phyloP scores from a whole-genome alignment of 2,329 filamentous ascomycete genomes.

The Fusarium caatingaense region DNA sequence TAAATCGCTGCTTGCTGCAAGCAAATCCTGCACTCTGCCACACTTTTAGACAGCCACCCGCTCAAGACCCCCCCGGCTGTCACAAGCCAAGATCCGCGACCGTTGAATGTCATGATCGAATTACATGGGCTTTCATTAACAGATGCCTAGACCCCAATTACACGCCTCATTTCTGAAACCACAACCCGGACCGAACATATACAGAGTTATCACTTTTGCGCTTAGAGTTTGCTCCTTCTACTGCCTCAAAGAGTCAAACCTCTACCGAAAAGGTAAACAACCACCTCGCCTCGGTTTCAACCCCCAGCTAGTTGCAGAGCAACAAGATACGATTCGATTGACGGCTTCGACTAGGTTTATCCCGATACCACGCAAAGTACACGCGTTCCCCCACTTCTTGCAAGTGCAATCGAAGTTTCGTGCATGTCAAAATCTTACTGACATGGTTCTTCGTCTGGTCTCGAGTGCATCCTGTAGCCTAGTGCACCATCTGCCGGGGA shows the following conservation, averaged over 20 bases:
- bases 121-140: constrained; percentile 27
- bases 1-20: constrained; percentile 34
- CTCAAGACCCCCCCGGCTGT: constrained; percentile 22
- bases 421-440: constrained; percentile 34
- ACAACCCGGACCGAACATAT: constrained; percentile 20
- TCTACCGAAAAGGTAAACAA: constrained; percentile 26
- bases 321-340: constrained; percentile 9
- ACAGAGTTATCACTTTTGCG: constrained; percentile 13
- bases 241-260: constrained; percentile 2
- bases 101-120: constrained; percentile 30
- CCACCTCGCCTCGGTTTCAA: constrained; percentile 35
- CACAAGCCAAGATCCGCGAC: constrained; percentile 30
- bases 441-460: constrained; percentile 38
- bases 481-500: constrained; percentile 40
- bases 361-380: constrained; percentile 8
- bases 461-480: constrained; percentile 25
- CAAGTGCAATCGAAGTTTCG: constrained; percentile 18
- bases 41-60: constrained; percentile 31
- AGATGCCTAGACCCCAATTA: constrained; percentile 26
- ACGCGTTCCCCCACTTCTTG: constrained; percentile 20
- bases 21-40: constrained; percentile 21
- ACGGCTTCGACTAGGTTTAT: constrained; percentile 13
- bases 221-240: constrained; percentile 26
- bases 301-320: constrained; percentile 13
- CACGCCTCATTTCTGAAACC: constrained; percentile 31